Evolutionary conservation across 176 grass and related monocot genomes (phyloP).

Genomic region (Triticum monococcum): DNA sequence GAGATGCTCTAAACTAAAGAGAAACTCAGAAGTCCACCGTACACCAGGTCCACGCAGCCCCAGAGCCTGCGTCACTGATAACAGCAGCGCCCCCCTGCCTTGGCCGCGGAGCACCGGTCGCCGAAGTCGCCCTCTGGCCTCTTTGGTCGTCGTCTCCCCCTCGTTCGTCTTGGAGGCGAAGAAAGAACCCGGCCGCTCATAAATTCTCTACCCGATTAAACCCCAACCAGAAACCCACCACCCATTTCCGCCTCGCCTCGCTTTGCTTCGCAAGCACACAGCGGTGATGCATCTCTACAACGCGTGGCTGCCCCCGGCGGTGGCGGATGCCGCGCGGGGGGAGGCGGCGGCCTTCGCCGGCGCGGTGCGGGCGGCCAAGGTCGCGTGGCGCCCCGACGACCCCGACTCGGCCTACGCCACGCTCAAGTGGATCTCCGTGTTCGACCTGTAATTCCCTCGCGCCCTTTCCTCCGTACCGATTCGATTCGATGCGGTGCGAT

Average conservation of each 20-base stretch:
- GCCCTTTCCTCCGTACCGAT: neutral
- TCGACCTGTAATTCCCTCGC: conserved; percentile 57
- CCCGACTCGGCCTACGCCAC: conserved; percentile 81
- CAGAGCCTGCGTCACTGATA: neutral
- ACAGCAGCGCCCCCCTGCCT: neutral
- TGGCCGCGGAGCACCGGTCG: neutral
- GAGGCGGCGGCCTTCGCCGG: conserved; percentile 67
- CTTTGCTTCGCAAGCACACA: neutral
- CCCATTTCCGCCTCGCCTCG: neutral
- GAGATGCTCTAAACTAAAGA: neutral
- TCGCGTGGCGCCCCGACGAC: conserved; percentile 52
- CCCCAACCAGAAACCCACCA: neutral
- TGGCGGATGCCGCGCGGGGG: conserved; percentile 52
- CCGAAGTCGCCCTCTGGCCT: conserved; percentile 6
- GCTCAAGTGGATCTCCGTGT: conserved; percentile 93
- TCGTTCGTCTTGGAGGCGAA: conserved; percentile 51
- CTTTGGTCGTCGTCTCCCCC: conserved; percentile 19
- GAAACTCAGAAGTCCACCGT: neutral
- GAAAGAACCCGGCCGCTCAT: conserved; percentile 42
- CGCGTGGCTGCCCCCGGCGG: conserved; percentile 82
- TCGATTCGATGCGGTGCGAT: neutral
- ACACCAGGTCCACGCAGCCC: neutral
- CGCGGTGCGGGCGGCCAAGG: conserved; percentile 51
- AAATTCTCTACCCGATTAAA: conserved; percentile 29
- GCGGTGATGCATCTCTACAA: conserved; percentile 90